phyloP scores from a whole-genome alignment of 1,284 basidiomycete species.

The Cryptococcus depauperatus region DNA sequence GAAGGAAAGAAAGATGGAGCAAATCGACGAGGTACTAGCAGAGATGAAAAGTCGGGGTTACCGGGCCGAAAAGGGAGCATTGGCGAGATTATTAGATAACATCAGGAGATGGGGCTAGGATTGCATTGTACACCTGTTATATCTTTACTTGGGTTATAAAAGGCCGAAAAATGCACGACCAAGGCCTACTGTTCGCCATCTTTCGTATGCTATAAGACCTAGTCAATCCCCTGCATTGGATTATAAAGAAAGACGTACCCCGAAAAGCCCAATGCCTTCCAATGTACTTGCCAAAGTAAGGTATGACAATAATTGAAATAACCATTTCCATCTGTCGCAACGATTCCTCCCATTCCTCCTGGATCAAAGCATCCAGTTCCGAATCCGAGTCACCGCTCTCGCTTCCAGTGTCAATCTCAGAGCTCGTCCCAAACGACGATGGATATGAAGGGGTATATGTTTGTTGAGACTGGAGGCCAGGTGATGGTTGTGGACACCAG shows the following conservation, averaged over 20 bases:
- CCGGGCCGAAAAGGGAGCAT: slow-evolving; percentile 39
- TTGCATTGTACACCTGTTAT: neutral
- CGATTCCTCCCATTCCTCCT: slow-evolving; percentile 88
- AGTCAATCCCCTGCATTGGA: neutral
- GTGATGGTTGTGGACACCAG: slow-evolving; percentile 18
- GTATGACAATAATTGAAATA: slow-evolving; percentile 68
- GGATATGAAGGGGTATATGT: slow-evolving; percentile 36
- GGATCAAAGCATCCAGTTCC: slow-evolving; percentile 59
- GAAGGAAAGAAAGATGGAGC: slow-evolving; percentile 51
- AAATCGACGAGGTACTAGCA: slow-evolving; percentile 55
- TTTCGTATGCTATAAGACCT: slow-evolving; percentile 1
- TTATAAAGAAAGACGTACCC: slow-evolving; percentile 56
- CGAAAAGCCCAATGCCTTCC: slow-evolving; percentile 78
- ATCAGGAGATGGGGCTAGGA: slow-evolving; percentile 36
- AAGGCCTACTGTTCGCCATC: slow-evolving; percentile 5
- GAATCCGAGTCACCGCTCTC: slow-evolving; percentile 50
- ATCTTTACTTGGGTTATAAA: neutral
- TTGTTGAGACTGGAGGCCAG: neutral
- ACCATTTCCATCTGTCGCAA: slow-evolving; percentile 73
- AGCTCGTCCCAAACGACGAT: slow-evolving; percentile 47
- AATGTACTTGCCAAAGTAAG: slow-evolving; percentile 78
- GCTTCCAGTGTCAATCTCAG: slow-evolving; percentile 43
- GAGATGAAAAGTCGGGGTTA: slow-evolving; percentile 52
- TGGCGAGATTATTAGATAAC: slow-evolving; percentile 45
- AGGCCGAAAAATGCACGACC: slow-evolving; percentile 5